Conservation (phyloP, 23 red algal genomes). For the Gracilaria gracilis region DNA sequence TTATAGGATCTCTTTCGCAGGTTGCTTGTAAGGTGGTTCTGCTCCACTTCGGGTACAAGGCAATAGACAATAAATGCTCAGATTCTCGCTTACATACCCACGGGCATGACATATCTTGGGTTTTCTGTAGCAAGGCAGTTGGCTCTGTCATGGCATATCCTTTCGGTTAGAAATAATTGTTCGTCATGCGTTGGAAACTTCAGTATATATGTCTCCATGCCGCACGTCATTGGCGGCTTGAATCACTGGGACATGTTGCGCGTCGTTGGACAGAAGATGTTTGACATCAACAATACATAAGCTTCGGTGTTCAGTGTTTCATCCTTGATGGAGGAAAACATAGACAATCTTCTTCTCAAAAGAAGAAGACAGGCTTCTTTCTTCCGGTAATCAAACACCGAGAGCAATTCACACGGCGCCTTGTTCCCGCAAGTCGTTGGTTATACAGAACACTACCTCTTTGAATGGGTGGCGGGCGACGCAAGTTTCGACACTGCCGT, state of each 20-base stretch:
- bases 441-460: not conserved
- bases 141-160: not conserved
- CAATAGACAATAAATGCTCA: not conserved
- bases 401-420: not conserved
- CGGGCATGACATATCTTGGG: not conserved
- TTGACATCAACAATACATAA: constrained; percentile 10
- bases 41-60: not conserved
- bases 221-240: not conserved
- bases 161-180: not conserved
- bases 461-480: constrained; percentile 35
- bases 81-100: not conserved
- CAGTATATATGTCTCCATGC: not conserved
- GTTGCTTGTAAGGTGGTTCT: not conserved
- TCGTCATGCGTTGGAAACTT: not conserved
- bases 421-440: not conserved
- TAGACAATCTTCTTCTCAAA: not conserved
- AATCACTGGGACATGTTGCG: not conserved
- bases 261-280: not conserved
- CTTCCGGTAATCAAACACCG: not conserved
- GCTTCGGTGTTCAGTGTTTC: not conserved
- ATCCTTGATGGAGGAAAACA: not conserved
- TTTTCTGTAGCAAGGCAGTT: not conserved
- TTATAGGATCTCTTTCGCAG: not conserved
- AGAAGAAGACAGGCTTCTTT: not conserved
- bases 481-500: constrained; percentile 40